Evolutionary conservation across 75 land plant genomes (phyloP).

Genomic region (Pinus albicaulis): DNA sequence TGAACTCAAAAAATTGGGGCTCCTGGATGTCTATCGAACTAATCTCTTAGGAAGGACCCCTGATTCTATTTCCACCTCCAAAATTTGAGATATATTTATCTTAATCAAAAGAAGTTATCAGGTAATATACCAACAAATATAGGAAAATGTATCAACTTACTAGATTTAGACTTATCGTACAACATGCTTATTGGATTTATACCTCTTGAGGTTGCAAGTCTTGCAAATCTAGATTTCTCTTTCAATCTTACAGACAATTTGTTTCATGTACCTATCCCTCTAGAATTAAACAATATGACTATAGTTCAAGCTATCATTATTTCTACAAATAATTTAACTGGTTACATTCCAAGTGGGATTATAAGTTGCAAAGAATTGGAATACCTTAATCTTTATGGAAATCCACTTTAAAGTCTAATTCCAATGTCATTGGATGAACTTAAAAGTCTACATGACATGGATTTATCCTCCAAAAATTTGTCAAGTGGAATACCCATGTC

Average conservation of each 20-base stretch:
- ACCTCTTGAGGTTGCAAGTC: background rate
- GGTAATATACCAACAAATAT: slow-evolving; percentile 12
- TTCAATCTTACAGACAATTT: background rate
- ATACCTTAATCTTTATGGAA: background rate
- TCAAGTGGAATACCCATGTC: slow-evolving; percentile 7
- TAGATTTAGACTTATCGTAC: slow-evolving; percentile 6
- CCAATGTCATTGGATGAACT: background rate
- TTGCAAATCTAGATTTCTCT: background rate
- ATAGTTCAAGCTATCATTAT: background rate
- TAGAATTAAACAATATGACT: background rate
- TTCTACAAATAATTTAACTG: background rate
- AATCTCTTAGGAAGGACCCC: slow-evolving; percentile 20
- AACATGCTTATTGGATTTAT: slow-evolving; percentile 2
- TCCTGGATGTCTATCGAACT: slow-evolving; percentile 12
- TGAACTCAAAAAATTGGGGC: slow-evolving; percentile 1
- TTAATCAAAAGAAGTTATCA: slow-evolving; percentile 17
- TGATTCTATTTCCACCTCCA: slow-evolving; percentile 1
- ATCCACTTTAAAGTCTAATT: background rate
- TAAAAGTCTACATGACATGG: background rate
- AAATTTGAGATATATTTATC: slow-evolving; percentile 5
- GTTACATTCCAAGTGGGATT: background rate
- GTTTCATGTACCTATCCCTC: background rate
- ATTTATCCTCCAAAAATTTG: slow-evolving; percentile 4
- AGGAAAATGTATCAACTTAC: background rate
- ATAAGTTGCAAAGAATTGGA: background rate